phyloP scores from a whole-genome alignment of 2,329 filamentous ascomycete genomes.

The Colletotrichum sp. region DNA sequence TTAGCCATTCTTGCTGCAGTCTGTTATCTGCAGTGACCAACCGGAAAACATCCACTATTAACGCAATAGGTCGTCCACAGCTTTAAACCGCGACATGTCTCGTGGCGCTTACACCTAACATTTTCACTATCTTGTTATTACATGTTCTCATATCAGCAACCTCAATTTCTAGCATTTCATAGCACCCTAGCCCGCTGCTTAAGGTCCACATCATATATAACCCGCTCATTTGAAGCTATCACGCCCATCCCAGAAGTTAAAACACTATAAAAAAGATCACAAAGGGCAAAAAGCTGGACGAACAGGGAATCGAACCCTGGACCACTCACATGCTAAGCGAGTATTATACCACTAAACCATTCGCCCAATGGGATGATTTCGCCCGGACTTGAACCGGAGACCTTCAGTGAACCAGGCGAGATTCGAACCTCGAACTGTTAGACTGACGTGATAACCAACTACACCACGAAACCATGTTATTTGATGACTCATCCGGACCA shows the following conservation, averaged over 20 bases:
- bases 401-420: slow-evolving; percentile 2
- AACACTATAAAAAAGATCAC: background rate
- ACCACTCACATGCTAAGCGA: slow-evolving; percentile 7
- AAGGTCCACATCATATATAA: background rate
- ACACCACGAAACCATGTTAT: slow-evolving; percentile 28
- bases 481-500: background rate
- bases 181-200: fast-evolving
- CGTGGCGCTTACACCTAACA: background rate
- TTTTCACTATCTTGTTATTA: background rate
- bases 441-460: slow-evolving; percentile 56
- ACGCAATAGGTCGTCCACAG: too few species aligned
- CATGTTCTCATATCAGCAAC: too few species aligned
- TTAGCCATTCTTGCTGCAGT: background rate
- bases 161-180: fast-evolving
- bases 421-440: slow-evolving; percentile 34
- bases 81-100: background rate
- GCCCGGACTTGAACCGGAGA: slow-evolving; percentile 15
- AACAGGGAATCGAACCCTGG: slow-evolving; percentile 5
- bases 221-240: background rate
- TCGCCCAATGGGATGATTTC: background rate
- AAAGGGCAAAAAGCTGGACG: background rate
- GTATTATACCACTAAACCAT: slow-evolving; percentile 7
- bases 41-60: too few species aligned
- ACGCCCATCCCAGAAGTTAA: fast-evolving
- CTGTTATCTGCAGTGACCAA: background rate